Base-by-base conservation (phyloP, 2,329 filamentous ascomycete genomes). In the Diaporthe eres region DNA sequence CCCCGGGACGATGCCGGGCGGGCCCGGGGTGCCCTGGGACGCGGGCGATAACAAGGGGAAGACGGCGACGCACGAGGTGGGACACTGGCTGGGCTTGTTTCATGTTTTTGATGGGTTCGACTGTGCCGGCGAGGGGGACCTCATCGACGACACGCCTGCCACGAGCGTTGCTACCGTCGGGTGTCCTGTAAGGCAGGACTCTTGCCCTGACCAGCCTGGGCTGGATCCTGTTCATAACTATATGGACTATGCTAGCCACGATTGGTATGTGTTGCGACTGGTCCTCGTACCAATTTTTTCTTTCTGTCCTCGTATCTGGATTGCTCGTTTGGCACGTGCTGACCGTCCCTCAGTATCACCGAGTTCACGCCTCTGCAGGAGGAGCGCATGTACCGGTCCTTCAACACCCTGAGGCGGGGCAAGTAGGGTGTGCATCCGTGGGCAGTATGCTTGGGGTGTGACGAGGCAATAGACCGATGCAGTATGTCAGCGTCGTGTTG, bases 191-290 rank as follows among this genome's bases (percentile, higher is more conserved):
- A 0, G 2, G 34, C 49, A 31, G 49, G 65, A 55, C n/a, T 70
- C 47, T 2, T 70, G 65, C 51, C 65, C 65, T 28, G 65, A 42
- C 2, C 34, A 28, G 49, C 65, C 34, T 4, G 47, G 65, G 15
- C 10, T 70, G 65, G 49, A 70, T 55, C 49, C 65, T 55, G n/a
- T 70, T 37, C 34, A 55, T 22, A 55, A 70, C 22, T 55, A 55
- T 34, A 70, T 55, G 65, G 49, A 55, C 34, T 70, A 70, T 70
- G 65, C 49, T 55, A 70, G 65, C n/a, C 65, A 55, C 55, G 65
- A 22, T n/a, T 70, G 49, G 49, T 55, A 42, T 39, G 65, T 55
- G 7, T 17, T 58, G 55, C 25, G 31, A 37, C 31, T 37, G 31
- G 12, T 37, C 9, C 28, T 10, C 34, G 1, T 12, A 5, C 10